A percentile compares a stretch with the other conserved stretches of the same genome.
Evolutionary conservation across 352 stramenopile species (phyloP).

Genomic region (Globisporangium spiculum): DNA sequence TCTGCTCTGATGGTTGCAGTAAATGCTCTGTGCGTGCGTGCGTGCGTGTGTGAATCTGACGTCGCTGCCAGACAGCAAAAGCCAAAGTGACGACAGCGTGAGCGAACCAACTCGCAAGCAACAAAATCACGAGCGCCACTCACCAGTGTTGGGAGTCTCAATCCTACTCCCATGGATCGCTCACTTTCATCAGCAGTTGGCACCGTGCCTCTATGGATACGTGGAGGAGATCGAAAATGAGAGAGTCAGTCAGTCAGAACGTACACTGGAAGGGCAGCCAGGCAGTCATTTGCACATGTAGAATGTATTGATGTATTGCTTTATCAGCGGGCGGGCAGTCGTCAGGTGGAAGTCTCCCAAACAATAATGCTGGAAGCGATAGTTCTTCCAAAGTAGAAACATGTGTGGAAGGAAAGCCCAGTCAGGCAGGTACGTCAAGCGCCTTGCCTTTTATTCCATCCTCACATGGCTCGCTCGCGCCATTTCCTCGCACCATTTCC

Average conservation of each 20-base stretch:
- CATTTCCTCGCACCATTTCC: no score
- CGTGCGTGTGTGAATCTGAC: not conserved
- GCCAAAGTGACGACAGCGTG: not conserved
- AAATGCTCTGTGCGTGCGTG: not conserved
- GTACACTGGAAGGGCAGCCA: not conserved
- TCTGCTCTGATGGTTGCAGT: not conserved
- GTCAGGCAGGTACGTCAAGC: not conserved
- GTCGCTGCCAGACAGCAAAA: not conserved
- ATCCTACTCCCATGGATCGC: not conserved
- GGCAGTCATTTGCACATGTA: not conserved
- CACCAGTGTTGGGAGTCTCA: not conserved
- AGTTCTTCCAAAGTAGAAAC: no score
- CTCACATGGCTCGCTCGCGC: not conserved
- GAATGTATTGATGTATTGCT: no score
- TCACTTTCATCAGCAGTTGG: not conserved
- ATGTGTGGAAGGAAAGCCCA: no score
- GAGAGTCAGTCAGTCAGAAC: slow-evolving; percentile 1
- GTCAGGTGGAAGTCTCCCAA: no score
- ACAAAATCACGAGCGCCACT: not conserved
- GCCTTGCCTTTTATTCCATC: not conserved
- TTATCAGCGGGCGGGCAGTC: no score
- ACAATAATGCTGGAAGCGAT: no score
- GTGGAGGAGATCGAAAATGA: not conserved
- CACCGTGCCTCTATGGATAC: not conserved
- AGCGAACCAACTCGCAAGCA: not conserved